A percentile compares a stretch with the other conserved stretches of the same genome.
These are phyloP conservation scores for Zygosaccharomyces pseudobailii DNA, from an alignment of 1,139 yeast genomes.

Conservation along the genomic window DNA sequence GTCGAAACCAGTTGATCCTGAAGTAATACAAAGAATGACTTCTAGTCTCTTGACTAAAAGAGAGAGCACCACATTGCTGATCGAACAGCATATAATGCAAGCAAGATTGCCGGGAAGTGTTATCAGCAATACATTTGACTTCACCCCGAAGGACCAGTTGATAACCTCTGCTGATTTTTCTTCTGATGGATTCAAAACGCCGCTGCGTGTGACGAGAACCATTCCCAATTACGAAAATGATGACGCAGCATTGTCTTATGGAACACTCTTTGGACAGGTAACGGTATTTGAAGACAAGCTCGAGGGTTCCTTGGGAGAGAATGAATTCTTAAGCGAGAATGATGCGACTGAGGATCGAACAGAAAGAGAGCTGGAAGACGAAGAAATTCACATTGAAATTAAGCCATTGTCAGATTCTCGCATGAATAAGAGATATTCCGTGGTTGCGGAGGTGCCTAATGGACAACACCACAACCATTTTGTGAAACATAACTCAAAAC, in stretches of 20 bases:
- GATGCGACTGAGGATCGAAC: neutral
- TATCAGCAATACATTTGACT: constrained; percentile 1
- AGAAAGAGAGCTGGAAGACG: neutral
- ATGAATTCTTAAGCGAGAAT: neutral
- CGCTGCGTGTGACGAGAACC: constrained; percentile 4
- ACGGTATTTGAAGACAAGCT: constrained; percentile 1
- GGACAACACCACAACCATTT: neutral
- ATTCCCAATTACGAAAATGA: constrained; percentile 1
- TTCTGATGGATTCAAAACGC: constrained; percentile 25
- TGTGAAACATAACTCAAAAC: neutral
- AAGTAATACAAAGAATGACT: constrained; percentile 24
- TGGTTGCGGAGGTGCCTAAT: neutral
- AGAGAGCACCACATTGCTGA: constrained; percentile 2
- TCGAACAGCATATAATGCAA: constrained; percentile 20
- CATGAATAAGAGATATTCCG: neutral
- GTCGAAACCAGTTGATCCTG: constrained; percentile 27
- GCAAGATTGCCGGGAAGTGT: constrained; percentile 9
- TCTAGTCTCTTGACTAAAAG: constrained; percentile 19
- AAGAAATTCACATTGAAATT: constrained; percentile 4
- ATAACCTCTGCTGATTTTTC: constrained; percentile 29
- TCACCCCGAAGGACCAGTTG: constrained; percentile 28
- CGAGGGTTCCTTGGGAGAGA: neutral
- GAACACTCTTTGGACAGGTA: neutral
- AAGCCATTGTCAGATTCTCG: neutral
- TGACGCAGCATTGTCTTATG: neutral